A percentile compares a stretch with the other conserved stretches of the same genome.
phyloP scores from a whole-genome alignment of 768 basidiomycete genomes.

The Podaxis sp. region DNA sequence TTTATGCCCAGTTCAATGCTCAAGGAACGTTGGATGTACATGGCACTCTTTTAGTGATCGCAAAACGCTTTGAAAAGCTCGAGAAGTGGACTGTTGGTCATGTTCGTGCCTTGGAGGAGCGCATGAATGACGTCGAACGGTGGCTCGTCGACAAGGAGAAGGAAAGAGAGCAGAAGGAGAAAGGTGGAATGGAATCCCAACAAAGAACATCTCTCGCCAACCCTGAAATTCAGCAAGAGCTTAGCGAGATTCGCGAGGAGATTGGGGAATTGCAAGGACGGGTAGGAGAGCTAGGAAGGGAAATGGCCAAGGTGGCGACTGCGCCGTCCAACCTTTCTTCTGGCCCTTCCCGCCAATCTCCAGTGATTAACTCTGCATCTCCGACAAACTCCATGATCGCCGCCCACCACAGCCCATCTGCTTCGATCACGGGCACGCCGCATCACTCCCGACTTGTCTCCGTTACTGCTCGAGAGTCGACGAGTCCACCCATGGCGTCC shows the following conservation, averaged over 20 bases:
- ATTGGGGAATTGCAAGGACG: conserved; percentile 71
- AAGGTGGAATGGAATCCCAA: conserved; percentile 11
- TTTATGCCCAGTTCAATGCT: conserved; percentile 72
- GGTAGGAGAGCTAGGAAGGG: conserved; percentile 69
- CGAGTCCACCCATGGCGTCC: conserved; percentile 57
- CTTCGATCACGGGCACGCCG: conserved; percentile 35
- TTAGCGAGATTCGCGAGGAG: conserved; percentile 61
- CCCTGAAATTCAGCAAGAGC: conserved; percentile 29
- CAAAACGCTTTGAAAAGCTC: conserved; percentile 81
- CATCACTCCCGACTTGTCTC: conserved; percentile 32
- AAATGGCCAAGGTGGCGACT: conserved; percentile 71
- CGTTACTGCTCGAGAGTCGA: conserved; percentile 54
- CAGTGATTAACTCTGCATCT: conserved; percentile 15
- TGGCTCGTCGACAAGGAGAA: conserved; percentile 86
- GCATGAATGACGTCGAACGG: conserved; percentile 88
- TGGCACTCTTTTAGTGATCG: conserved; percentile 68
- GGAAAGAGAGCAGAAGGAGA: conserved; percentile 42
- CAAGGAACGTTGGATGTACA: conserved; percentile 74
- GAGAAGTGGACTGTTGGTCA: conserved; percentile 90
- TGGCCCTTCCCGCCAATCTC: conserved; percentile 43
- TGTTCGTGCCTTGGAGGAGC: conserved; percentile 83
- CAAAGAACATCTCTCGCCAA: conserved; percentile 9
- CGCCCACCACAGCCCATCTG: conserved; percentile 18
- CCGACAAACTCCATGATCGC: conserved; percentile 9
- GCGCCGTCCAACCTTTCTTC: conserved; percentile 46